Base-by-base conservation (phyloP, 2,329 filamentous ascomycete genomes). In the Hypoxylon sp. region DNA sequence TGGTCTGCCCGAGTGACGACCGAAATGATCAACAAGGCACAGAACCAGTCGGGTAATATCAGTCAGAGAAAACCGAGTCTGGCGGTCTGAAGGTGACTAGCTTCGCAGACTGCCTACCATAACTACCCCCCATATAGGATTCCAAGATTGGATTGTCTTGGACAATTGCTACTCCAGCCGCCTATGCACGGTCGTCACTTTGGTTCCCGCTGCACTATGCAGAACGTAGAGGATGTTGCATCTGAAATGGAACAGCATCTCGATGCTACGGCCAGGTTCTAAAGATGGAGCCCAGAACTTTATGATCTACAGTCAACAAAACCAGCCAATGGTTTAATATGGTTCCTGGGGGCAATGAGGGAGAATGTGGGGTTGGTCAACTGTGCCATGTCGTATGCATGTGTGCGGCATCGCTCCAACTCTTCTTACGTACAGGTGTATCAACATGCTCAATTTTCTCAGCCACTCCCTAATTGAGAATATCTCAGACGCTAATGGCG, bases 271-370 rank as follows among this genome's bases (percentile, higher is more conserved):
- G 25, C 61, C 44, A 14, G 48, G 42, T 50, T 50, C 35, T 46
- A n/a, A 40, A 59, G 66, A 69, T 62, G 56, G 54, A 64, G 42
- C 56, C 48, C 50, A 63, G 66, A 68, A 66, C 61, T 61, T 58
- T 61, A 54, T 48, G 69, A 72, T 72, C 61, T 72, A 51, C 37
- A 25, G 66, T 55, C 56, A 49, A 51, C 57, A 62, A 58, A 54
- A 44, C n/a, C 46, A 48, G 14, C 69, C 69, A 72, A 72, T 72
- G 67, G 61, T 68, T 53, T 72, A 65, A 72, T 66, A 72, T 48
- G 61, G 69, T 66, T 70, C 65, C 37, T 40, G 11, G 30, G 31
- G n/a, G 30, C 22, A 35, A 30, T 68, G 61, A 14, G 30, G 31
- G n/a, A 33, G 17, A 35, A 30, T 68, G 61, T 64, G 66, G 66